Conservation (phyloP, 2,329 filamentous ascomycete species). For the Coleophoma crateriformis region DNA sequence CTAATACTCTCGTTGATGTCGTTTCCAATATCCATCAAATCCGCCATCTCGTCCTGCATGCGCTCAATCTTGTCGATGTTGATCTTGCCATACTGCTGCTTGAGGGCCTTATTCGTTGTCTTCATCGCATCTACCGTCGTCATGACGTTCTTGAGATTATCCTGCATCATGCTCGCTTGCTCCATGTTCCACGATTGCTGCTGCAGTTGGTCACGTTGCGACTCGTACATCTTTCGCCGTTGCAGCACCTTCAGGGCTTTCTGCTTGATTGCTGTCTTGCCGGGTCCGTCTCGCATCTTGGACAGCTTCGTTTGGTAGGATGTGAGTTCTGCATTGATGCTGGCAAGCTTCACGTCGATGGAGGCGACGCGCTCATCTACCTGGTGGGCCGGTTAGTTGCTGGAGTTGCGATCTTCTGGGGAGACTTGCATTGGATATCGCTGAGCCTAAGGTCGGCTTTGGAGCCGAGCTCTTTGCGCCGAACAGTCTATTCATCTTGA, state of each 20-base stretch:
- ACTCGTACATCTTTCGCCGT: conserved; percentile 89
- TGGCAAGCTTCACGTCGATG: conserved; percentile 91
- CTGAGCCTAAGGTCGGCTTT: conserved; percentile 80
- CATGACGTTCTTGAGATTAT: conserved; percentile 98
- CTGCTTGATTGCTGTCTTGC: conserved; percentile 86
- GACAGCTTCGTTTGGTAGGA: conserved; percentile 82
- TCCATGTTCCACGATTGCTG: conserved; percentile 99
- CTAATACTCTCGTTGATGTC: conserved; percentile 96
- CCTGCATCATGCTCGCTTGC: conserved; percentile 96
- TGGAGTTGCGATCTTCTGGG: conserved; percentile 6
- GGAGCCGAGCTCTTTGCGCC: conserved; percentile 81
- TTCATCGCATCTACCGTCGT: conserved; percentile 97
- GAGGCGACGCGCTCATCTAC: conserved; percentile 76
- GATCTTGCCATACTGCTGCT: conserved; percentile 93
- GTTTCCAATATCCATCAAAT: conserved; percentile 94
- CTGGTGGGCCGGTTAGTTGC: conserved; percentile 32
- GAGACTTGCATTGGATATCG: conserved; percentile 67
- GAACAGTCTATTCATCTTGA: conserved; percentile 89
- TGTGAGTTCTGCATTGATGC: conserved; percentile 83
- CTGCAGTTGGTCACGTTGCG: conserved; percentile 88
- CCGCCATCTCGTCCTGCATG: conserved; percentile 98
- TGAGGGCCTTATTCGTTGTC: conserved; percentile 88
- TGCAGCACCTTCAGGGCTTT: conserved; percentile 93
- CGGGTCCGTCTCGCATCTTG: conserved; percentile 93
- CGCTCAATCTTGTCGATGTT: conserved; percentile 96